These are phyloP conservation scores for Vigna radiata DNA, from an alignment of 306 rosid species.

Conservation along the genomic window DNA sequence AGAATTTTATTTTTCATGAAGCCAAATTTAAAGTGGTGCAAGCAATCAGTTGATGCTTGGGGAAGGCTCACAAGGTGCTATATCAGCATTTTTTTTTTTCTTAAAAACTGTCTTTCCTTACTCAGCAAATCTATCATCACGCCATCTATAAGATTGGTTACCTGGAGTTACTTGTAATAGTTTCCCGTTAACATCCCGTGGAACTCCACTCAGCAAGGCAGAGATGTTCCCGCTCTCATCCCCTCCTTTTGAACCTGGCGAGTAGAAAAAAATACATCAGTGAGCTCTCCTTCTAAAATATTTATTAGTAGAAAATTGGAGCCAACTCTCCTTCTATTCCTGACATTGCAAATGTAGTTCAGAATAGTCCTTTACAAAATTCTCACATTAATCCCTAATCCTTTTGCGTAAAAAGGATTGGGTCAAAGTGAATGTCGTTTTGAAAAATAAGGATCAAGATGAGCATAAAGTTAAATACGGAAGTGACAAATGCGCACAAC, in stretches of 20 bases:
- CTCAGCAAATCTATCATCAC: neutral
- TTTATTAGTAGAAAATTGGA: neutral
- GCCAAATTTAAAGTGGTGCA: neutral
- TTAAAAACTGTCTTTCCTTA: neutral
- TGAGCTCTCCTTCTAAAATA: neutral
- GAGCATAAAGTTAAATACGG: neutral
- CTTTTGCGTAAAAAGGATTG: neutral
- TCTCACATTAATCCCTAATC: neutral
- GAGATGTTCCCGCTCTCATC: slow-evolving; percentile 50
- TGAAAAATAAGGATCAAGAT: neutral
- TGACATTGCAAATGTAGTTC: neutral
- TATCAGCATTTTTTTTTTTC: no score
- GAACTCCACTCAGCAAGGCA: slow-evolving; percentile 51
- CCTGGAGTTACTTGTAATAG: slow-evolving; percentile 64
- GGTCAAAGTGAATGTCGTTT: neutral
- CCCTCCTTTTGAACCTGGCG: slow-evolving; percentile 47
- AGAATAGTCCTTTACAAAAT: neutral
- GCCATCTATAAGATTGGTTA: slow-evolving; percentile 43
- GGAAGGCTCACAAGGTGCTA: slow-evolving; percentile 3
- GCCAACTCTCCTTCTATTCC: neutral
- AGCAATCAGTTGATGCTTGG: neutral
- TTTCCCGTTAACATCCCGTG: slow-evolving; percentile 52
- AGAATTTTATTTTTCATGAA: neutral
- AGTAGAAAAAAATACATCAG: slow-evolving; percentile 32
- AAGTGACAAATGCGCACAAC: neutral